Percentiles rank a stretch among this genome's conserved stretches.
These are phyloP conservation scores for Sclerospora graminicola DNA, from an alignment of 352 stramenopile species.

Conservation along the genomic window DNA sequence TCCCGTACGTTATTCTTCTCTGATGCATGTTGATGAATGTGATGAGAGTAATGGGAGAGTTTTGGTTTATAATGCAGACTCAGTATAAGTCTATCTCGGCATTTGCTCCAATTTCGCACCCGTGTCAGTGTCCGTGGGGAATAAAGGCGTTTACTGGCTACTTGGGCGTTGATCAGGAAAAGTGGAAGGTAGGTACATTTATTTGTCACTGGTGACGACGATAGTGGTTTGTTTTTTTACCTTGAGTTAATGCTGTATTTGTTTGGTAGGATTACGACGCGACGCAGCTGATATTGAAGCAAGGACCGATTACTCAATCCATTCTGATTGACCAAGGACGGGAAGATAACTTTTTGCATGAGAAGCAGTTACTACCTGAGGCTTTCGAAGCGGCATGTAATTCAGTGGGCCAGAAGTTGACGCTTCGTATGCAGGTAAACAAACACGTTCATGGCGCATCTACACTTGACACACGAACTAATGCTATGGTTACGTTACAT, in stretches of 20 bases:
- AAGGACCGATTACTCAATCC: constrained; percentile 45
- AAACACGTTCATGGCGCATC: too few species aligned
- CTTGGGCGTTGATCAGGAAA: constrained; percentile 85
- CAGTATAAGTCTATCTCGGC: constrained; percentile 91
- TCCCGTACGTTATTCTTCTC: constrained; percentile 18
- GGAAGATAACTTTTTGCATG: constrained; percentile 81
- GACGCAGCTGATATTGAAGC: constrained; percentile 74
- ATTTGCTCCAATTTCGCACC: constrained; percentile 95
- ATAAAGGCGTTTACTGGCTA: constrained; percentile 97
- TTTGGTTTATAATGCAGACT: constrained; percentile 14
- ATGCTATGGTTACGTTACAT: background rate
- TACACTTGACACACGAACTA: too few species aligned
- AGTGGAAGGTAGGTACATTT: constrained; percentile 46
- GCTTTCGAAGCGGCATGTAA: constrained; percentile 79
- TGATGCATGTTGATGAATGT: background rate
- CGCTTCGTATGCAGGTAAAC: constrained; percentile 57
- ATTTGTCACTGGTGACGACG: background rate
- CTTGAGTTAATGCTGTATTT: too few species aligned
- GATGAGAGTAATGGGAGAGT: constrained; percentile 1
- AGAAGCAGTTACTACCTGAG: constrained; percentile 89
- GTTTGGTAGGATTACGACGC: constrained; percentile 78
- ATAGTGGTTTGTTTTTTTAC: too few species aligned
- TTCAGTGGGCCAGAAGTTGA: constrained; percentile 72
- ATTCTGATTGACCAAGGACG: constrained; percentile 88
- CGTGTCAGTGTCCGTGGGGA: constrained; percentile 94